Evolutionary conservation across 306 rosid species (phyloP).

Genomic region (Quercus dentata): DNA sequence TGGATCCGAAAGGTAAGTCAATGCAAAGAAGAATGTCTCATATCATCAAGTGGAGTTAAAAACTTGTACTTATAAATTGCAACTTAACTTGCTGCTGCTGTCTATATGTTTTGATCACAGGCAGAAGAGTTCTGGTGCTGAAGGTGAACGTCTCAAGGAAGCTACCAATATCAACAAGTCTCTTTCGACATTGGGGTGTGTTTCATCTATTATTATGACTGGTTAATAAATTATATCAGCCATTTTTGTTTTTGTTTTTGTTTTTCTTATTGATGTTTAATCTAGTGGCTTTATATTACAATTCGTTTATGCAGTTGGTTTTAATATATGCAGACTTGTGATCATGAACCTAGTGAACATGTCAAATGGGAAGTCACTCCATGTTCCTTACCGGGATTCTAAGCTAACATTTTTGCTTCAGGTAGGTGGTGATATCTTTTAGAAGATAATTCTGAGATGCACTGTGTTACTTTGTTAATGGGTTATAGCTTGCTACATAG

Average conservation of each 20-base stretch:
- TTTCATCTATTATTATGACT: constrained; percentile 15
- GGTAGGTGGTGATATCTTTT: constrained; percentile 41
- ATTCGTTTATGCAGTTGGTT: neutral
- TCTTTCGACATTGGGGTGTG: constrained; percentile 94
- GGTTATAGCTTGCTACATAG: neutral
- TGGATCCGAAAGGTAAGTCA: constrained; percentile 92
- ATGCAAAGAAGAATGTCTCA: constrained; percentile 3
- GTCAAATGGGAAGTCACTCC: constrained; percentile 89
- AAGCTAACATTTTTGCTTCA: constrained; percentile 97
- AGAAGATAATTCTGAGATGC: neutral
- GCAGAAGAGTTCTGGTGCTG: constrained; percentile 99
- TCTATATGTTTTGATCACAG: constrained; percentile 37
- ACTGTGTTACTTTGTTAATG: neutral
- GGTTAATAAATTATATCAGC: neutral
- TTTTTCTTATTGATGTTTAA: neutral
- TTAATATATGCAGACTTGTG: constrained; percentile 74
- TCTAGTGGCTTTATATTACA: neutral
- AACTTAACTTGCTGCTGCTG: neutral
- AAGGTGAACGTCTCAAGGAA: constrained; percentile 98
- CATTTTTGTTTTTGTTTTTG: neutral
- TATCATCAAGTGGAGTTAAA: neutral
- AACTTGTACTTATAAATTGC: neutral
- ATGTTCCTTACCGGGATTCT: constrained; percentile 96
- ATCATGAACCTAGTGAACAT: constrained; percentile 88
- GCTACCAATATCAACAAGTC: constrained; percentile 97